These are phyloP conservation scores for Biscogniauxia mediterranea DNA, from an alignment of 2,329 filamentous ascomycete species.

Conservation along the genomic window DNA sequence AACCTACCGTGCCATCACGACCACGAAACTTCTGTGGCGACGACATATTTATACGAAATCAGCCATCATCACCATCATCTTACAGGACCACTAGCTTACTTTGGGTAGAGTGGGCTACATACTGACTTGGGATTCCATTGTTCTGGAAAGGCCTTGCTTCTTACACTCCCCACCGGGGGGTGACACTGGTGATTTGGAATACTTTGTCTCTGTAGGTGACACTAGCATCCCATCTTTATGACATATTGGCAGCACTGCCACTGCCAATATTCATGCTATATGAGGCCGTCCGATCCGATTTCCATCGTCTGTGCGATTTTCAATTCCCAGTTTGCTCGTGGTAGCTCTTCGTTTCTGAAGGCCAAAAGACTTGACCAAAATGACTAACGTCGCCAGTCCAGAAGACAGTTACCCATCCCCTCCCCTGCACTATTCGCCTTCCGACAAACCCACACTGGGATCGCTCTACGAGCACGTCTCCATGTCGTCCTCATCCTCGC, in stretches of 20 bases:
- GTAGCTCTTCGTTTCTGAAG: slow-evolving; percentile 9
- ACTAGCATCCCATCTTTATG: slow-evolving; percentile 13
- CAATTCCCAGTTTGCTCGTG: slow-evolving; percentile 11
- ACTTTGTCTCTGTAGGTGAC: slow-evolving; percentile 21
- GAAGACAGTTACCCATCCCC: slow-evolving; percentile 39
- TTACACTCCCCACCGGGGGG: not conserved
- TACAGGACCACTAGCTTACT: not conserved
- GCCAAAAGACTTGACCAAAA: slow-evolving; percentile 25
- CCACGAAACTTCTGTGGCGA: slow-evolving; percentile 11
- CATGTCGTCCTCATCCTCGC: slow-evolving; percentile 50
- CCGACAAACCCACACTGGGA: slow-evolving; percentile 32
- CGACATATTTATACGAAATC: slow-evolving; percentile 8
- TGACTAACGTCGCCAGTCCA: slow-evolving; percentile 36
- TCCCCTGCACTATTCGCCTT: slow-evolving; percentile 33
- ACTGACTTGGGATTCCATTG: slow-evolving; percentile 1
- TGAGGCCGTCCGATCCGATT: slow-evolving; percentile 14
- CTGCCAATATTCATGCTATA: slow-evolving; percentile 16
- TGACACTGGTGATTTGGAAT: slow-evolving; percentile 20
- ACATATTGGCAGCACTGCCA: slow-evolving; percentile 20
- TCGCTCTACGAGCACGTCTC: slow-evolving; percentile 35
- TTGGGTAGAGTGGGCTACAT: not conserved
- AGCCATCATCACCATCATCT: slow-evolving; percentile 7
- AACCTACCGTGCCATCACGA: slow-evolving; percentile 5
- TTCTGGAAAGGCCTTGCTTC: not conserved
- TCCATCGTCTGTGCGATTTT: slow-evolving; percentile 7